phyloP scores from a whole-genome alignment of 331 rosid species.

The Malus hybrid region DNA sequence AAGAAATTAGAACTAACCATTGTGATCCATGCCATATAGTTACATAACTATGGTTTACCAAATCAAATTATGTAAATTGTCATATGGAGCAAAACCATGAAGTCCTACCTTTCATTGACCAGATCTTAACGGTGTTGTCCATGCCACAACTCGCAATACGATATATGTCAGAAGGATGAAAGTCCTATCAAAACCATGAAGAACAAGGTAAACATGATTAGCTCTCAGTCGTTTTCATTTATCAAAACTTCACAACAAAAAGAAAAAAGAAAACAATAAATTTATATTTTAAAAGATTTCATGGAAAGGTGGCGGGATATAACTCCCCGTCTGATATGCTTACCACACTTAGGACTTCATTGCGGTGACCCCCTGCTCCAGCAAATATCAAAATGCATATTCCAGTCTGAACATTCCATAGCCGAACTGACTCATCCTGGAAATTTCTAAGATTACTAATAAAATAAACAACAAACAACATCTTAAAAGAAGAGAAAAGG shows the following conservation, averaged over 20 bases:
- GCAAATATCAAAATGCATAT: slow-evolving; percentile 85
- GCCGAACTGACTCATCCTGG: slow-evolving; percentile 92
- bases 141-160: slow-evolving; percentile 92
- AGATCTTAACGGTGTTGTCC: slow-evolving; percentile 95
- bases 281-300: background rate
- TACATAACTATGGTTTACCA: background rate
- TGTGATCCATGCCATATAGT: background rate
- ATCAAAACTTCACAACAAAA: background rate
- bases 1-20: background rate
- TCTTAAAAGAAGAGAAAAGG: background rate
- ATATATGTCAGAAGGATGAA: slow-evolving; percentile 84
- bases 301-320: background rate
- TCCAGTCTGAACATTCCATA: slow-evolving; percentile 96
- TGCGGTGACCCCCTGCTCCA: slow-evolving; percentile 99
- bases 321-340: slow-evolving; percentile 23
- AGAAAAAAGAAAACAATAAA: background rate
- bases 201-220: slow-evolving; percentile 5
- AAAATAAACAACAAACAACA: background rate
- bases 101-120: slow-evolving; percentile 87
- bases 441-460: slow-evolving; percentile 25
- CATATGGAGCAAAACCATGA: background rate
- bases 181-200: slow-evolving; percentile 49
- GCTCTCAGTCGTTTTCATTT: background rate
- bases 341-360: slow-evolving; percentile 95
- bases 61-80: background rate